Evolutionary conservation across 2,329 filamentous ascomycete species (phyloP), one percentile per base, ranked within the genome.

Genomic region (Pestalotiopsis sp.): DNA sequence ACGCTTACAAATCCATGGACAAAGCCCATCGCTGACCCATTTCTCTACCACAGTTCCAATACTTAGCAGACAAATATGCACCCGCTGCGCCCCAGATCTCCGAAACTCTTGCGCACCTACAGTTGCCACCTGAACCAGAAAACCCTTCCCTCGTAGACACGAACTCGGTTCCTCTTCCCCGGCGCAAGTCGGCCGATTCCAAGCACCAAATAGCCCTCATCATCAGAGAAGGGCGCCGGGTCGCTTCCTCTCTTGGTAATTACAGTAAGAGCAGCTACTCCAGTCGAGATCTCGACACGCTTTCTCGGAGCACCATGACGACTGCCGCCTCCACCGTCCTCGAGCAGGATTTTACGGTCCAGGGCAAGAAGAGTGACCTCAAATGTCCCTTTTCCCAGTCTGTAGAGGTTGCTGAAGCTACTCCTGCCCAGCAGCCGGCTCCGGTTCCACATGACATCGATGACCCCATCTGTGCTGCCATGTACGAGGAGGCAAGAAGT

Each of bases 341-440:
- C 77, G 95, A 97, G 82, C 92, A 92, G 81, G 95, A 98, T 80
- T 98, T 97, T 75, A 98, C 95, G 20, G 92, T 95, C 41, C 86
- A 91, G 77, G 95, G 95, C 70, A 93, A 90, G 76, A 93, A 92
- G 75, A 93, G 94, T 74, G 88, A 88, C 71, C 83, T 98, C 65
- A 88, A 89, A 73, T 98, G 95, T 81, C 95, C 95, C 0, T 97
- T 97, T 80, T 78, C 74, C 78, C 81, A 76, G 74, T 78, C 75
- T 62, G 72, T 73, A 17, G 72, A 73, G 38, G 73, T 69, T 27
- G 68, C 71, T 45, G 70, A 68, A 64, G 66, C 70, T 73, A 74
- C 66, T 70, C 67, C 68, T 68, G 70, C 73, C 74, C 75, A 73
- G 72, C 76, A 70, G 68, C 71, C 84, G 68, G 71, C 86, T 69